Percentiles rank a stretch among this genome's conserved stretches.
phyloP scores from a whole-genome alignment of 2,329 filamentous ascomycete genomes.

The Cordyceps fumosorosea region DNA sequence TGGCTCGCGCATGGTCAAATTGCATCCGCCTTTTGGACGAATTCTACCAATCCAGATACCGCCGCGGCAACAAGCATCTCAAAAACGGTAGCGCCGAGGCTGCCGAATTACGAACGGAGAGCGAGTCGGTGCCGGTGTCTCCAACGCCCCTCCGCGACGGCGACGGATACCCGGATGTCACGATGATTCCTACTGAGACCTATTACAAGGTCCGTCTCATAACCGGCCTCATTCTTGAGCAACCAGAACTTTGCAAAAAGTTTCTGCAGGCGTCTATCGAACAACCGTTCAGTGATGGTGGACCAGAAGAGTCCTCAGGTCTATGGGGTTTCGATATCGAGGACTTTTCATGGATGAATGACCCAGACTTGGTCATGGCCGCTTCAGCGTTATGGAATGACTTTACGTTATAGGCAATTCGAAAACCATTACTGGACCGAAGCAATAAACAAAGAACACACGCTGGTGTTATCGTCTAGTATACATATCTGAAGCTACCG shows the following conservation, averaged over 20 bases:
- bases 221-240: constrained; percentile 2
- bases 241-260: constrained; percentile 4
- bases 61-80: neutral
- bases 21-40: constrained; percentile 1
- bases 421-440: too few species aligned
- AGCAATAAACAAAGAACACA: too few species aligned
- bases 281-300: neutral
- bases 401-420: neutral
- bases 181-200: neutral
- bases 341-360: constrained; percentile 5
- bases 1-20: constrained; percentile 3
- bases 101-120: neutral
- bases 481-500: constrained; percentile 46
- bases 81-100: neutral
- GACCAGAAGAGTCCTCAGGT: neutral
- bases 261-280: neutral
- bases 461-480: constrained; percentile 16
- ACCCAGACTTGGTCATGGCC: neutral
- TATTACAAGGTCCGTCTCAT: constrained; percentile 7
- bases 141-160: neutral
- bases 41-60: constrained; percentile 1
- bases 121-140: neutral
- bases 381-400: neutral
- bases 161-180: neutral
- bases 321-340: neutral